Base-by-base conservation (phyloP, 441 rosid genomes). In the Jatropha multifida region DNA sequence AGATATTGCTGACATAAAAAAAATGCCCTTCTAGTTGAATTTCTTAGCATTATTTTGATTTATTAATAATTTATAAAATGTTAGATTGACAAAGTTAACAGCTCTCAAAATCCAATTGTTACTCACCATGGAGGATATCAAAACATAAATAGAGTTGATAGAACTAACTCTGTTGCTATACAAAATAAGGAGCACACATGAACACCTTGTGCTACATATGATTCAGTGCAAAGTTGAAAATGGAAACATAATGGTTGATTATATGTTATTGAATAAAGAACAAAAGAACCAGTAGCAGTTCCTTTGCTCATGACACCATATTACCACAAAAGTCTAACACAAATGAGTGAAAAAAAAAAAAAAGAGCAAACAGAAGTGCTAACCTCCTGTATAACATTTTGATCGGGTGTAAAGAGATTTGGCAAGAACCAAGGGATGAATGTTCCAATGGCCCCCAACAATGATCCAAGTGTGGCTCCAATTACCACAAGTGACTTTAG, bases 401-500 rank as follows among this genome's bases (percentile, higher is more conserved):
- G 81, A 79, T 93, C 97, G 65, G 83, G 86, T 37, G 98, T 95
- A 80, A 90, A 95, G 68, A 90, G 79, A 82, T 80, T 86, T 37
- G 98, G 98, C 81, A 90, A 89, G 58, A 90, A 76, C 77, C 88
- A 83, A 79, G 95, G 96, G 84, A 95, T 87, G 46, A 81, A 52
- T 65, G 90, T 85, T 82, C 97, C 98, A 5, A 89, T 78, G 46
- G 69, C 67, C 75, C 93, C 93, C 74, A 95, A 74, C 59, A 85
- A 79, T 78, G 90, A 58, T 77, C 99, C 98, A 66, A 88, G 85
- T 12, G 86, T 83, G 72, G 90, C 87, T 70, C 97, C 98, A 42
- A 89, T 92, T 32, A 89, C 85, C 84, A 92, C 76, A 48, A 95
- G 90, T n/a, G 98, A 93, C 81, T 93, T 90, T 12, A 90, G 90